Conservation (phyloP, 2,329 filamentous ascomycete genomes). For the Fusarium sp. region DNA sequence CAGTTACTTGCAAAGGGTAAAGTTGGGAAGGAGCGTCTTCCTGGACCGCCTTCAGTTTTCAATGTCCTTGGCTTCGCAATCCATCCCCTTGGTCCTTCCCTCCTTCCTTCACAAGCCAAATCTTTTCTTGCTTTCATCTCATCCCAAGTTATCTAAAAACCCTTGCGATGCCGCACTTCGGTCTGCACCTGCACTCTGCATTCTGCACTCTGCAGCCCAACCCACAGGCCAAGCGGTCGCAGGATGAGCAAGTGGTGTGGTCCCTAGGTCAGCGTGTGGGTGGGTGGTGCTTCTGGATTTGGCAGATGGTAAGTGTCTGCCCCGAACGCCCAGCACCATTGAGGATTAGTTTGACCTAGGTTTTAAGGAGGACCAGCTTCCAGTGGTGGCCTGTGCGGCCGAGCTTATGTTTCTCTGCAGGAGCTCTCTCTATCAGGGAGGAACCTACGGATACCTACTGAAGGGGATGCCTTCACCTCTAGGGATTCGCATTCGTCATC, state of each 20-base stretch:
- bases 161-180: conserved; percentile 31
- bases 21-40: conserved; percentile 15
- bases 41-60: conserved; percentile 10
- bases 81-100: conserved; percentile 2
- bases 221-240: conserved; percentile 42
- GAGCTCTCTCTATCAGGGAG: conserved; percentile 19
- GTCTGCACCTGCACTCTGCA: conserved; percentile 8
- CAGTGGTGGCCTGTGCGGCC: conserved; percentile 33
- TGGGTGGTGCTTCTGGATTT: conserved; percentile 14
- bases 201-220: conserved; percentile 36
- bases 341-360: conserved; percentile 21
- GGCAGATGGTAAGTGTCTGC: conserved; percentile 32
- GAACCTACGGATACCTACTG: not conserved
- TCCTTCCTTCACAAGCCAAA: not conserved
- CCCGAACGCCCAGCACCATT: conserved; percentile 34
- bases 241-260: conserved; percentile 43
- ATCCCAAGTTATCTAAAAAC: conserved; percentile 20
- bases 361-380: conserved; percentile 25
- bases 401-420: conserved; percentile 28
- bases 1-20: not conserved
- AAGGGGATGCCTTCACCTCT: not conserved
- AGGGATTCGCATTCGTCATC: not conserved
- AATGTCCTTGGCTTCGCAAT: not conserved
- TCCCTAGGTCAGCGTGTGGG: not conserved
- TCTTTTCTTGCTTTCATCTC: not conserved